Evolutionary conservation across 2,329 filamentous ascomycete genomes (phyloP).

Genomic region (Sporothrix mexicana): DNA sequence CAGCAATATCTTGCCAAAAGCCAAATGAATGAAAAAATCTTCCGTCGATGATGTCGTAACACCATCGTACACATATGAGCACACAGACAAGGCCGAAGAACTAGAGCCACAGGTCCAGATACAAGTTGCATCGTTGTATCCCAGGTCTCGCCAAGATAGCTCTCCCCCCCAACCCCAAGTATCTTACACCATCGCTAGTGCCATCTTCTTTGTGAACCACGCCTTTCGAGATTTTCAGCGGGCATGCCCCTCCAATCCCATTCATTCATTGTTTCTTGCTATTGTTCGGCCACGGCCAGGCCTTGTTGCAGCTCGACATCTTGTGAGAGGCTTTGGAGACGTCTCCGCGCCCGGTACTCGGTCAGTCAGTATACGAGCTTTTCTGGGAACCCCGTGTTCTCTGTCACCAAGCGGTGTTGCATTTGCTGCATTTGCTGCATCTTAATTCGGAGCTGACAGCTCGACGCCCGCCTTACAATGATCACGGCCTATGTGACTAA

Average conservation of each 20-base stretch:
- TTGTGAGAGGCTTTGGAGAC: not conserved
- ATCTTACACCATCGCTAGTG: constrained; percentile 13
- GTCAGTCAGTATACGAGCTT: not conserved
- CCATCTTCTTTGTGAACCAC: not conserved
- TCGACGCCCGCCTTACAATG: not conserved
- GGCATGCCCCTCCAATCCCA: constrained; percentile 8
- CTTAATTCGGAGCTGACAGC: not conserved
- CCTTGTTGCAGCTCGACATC: not conserved
- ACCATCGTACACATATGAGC: not conserved
- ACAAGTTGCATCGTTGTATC: not conserved
- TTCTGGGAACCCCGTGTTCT: no score
- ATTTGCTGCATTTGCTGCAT: not conserved
- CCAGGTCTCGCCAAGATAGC: constrained; percentile 7
- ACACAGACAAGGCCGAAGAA: no score
- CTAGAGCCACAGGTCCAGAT: not conserved
- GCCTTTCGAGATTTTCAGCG: constrained; percentile 2
- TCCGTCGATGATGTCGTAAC: constrained; percentile 8
- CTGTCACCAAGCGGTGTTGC: not conserved
- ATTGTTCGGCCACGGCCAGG: constrained; percentile 15
- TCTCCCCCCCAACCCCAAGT: no score
- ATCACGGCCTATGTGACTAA: not conserved
- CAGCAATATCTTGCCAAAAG: no score
- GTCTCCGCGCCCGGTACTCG: not conserved
- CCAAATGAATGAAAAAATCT: not conserved
- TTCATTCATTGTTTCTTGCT: constrained; percentile 26